Base-by-base conservation (phyloP, 1,284 basidiomycete species). In the Ganoderma sinense region DNA sequence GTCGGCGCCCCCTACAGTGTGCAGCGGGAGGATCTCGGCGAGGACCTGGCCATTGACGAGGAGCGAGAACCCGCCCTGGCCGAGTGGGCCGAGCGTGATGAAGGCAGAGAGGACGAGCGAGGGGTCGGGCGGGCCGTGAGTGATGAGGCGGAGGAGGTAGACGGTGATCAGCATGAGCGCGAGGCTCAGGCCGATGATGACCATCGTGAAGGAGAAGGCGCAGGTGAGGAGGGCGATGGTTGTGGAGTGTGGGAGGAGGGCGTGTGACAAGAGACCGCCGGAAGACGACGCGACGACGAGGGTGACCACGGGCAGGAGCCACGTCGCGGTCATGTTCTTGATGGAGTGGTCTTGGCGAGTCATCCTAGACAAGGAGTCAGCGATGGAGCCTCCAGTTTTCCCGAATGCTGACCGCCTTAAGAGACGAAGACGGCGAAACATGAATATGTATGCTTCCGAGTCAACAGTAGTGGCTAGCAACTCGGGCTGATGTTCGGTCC, bases 271-370 rank as follows among this genome's bases (percentile, higher is more conserved):
- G 67, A 91, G 77, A 14, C 85, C 87, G 8, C 91, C 91, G 0
- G 86, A 83, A 0, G 90, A 86, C 3, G 89, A 86, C 13, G 86
- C 85, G 78, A 92, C 91, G 68, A 92, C 82, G 36, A 88, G 84
- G 1, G 88, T 82, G 7, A 92, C 88, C 56, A 91, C 84, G 5
- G 91, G 91, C 14, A 92, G 83, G 8, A 92, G 82, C 87, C 88
- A 89, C 0, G 85, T 81, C 1, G 86, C 82, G 0, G 86, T 83
- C 78, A 89, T 83, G 5, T 80, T 79, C 16, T 82, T 76, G 43
- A 86, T 69, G 0, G 82, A 78, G 62, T 92, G 89, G 0, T 80
- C 76, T 64, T 92, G 91, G 2, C 83, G 75, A 1, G 82, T 86
- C 69, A 88, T 87, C 84, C 88, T 89, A 58, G 29, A 48, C 1